A percentile compares a stretch with the other conserved stretches of the same genome.
phyloP scores from a whole-genome alignment of 139 green algal species.

The Asterochloris erici region DNA sequence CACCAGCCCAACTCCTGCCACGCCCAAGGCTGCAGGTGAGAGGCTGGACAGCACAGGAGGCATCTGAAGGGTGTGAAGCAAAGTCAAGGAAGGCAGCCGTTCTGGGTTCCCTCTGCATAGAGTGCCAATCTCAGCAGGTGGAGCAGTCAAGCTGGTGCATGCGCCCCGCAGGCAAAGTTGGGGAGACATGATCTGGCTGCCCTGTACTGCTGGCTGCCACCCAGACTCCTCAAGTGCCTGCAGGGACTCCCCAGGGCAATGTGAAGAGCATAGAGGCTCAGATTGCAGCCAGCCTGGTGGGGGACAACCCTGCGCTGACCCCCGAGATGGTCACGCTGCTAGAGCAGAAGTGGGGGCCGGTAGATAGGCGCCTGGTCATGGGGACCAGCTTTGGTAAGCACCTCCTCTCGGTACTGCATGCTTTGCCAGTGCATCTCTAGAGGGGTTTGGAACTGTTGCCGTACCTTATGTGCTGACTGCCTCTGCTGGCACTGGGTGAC shows the following conservation, averaged over 20 bases:
- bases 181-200: neutral
- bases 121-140: neutral
- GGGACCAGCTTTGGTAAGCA: slow-evolving; percentile 9
- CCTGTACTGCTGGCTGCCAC: slow-evolving; percentile 4
- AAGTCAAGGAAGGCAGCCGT: too few relatives aligned
- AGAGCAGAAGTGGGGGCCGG: slow-evolving; percentile 6
- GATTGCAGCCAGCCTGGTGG: slow-evolving; percentile 12
- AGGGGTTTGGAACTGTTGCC: too few relatives aligned
- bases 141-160: slow-evolving; percentile 3
- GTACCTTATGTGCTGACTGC: too few relatives aligned
- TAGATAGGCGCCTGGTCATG: slow-evolving; percentile 2
- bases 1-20: too few relatives aligned
- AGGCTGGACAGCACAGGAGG: too few relatives aligned
- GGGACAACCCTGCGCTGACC: slow-evolving; percentile 16
- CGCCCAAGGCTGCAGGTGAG: too few relatives aligned
- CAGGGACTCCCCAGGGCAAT: neutral
- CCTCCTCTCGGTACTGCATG: too few relatives aligned
- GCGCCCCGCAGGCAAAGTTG: neutral
- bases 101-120: neutral
- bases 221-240: neutral
- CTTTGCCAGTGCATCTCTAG: too few relatives aligned
- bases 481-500: too few relatives aligned
- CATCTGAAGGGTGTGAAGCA: too few relatives aligned
- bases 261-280: neutral
- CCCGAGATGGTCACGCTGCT: slow-evolving; percentile 1